Evolutionary conservation across 306 rosid species (phyloP), one percentile per base, ranked within the genome.

Genomic region (Hylodesmum podocarpum): DNA sequence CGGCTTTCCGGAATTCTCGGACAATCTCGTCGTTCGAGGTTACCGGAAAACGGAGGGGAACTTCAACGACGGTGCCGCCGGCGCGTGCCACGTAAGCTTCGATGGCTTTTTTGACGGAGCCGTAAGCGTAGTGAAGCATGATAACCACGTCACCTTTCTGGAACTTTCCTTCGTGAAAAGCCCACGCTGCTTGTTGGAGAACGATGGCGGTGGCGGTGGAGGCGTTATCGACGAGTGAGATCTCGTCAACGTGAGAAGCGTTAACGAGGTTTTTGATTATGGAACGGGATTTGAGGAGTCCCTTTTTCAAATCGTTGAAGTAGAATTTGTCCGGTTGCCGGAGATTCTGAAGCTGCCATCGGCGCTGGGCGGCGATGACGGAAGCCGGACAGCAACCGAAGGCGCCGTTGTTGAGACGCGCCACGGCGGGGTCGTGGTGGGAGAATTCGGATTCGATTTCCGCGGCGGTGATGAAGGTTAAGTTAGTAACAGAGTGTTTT

Each of bases 191-290:
- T 18, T 90, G 88, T 80, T 88, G 96, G 59, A 92, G 89, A 47
- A 92, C 88, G 27, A 92, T 87, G 69, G 96, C 86, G 10, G 93
- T 89, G 15, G 96, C 97, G n/a, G 97, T 90, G 81, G 96, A 82
- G 83, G 89, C 96, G 88, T 92, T 92, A 66, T 92, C 97, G 5
- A 92, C 96, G 68, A 92, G 80, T 7, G 96, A 88, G 68, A 92
- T 87, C 76, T 92, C 97, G 46, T 90, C 96, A 0, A 88, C 81
- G 66, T 87, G 86, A 2, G 84, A 82, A 5, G 96, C 97, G 55
- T 90, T 88, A 76, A 92, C 86, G 13, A 90, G 78, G 24, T 74
- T 81, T 58, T 86, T 82, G 59, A 90, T 77, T 28, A 87, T 68
- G 21, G 83, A 72, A 14, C 96, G 69, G 27, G 96, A 90, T 1